Evolutionary conservation across 768 basidiomycete species (phyloP).

Genomic region (Mycena belliarum): DNA sequence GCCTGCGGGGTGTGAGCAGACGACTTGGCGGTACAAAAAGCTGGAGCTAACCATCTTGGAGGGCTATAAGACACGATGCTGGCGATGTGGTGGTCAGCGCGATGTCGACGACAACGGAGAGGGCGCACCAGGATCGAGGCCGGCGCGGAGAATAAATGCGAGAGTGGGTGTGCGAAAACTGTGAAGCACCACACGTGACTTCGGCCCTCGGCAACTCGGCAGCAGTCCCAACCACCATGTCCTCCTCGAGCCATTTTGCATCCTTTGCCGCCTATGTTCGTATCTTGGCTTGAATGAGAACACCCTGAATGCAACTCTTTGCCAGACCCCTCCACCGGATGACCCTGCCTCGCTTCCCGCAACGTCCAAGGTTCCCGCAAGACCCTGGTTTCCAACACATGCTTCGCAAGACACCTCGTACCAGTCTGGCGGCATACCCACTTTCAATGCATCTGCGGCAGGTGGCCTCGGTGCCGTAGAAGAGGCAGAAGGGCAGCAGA

Average conservation of each 20-base stretch:
- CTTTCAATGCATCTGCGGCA: constrained; percentile 48
- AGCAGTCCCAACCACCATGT: constrained; percentile 26
- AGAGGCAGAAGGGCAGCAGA: constrained; percentile 44
- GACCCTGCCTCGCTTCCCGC: constrained; percentile 38
- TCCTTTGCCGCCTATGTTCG: constrained; percentile 68
- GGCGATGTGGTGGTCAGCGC: background rate
- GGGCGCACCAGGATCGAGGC: constrained; percentile 27
- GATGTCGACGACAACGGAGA: constrained; percentile 1
- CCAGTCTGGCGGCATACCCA: constrained; percentile 68
- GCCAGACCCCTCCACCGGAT: constrained; percentile 60
- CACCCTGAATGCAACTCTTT: constrained; percentile 1
- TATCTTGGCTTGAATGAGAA: background rate
- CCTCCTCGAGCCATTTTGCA: constrained; percentile 40
- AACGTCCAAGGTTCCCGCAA: constrained; percentile 30
- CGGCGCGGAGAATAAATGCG: constrained; percentile 31
- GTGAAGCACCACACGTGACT: constrained; percentile 17
- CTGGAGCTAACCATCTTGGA: constrained; percentile 42
- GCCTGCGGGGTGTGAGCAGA: constrained; percentile 46
- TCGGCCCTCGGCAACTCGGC: background rate
- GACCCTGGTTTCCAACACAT: constrained; percentile 56
- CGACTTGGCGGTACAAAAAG: background rate
- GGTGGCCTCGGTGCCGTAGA: constrained; percentile 38
- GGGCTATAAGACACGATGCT: constrained; percentile 26
- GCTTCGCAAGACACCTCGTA: constrained; percentile 48
- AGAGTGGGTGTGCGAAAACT: constrained; percentile 28